Percentiles rank a stretch among this genome's conserved stretches.
These are phyloP conservation scores for Boletus sp. DNA, from an alignment of 1,284 basidiomycete species.

Conservation along the genomic window DNA sequence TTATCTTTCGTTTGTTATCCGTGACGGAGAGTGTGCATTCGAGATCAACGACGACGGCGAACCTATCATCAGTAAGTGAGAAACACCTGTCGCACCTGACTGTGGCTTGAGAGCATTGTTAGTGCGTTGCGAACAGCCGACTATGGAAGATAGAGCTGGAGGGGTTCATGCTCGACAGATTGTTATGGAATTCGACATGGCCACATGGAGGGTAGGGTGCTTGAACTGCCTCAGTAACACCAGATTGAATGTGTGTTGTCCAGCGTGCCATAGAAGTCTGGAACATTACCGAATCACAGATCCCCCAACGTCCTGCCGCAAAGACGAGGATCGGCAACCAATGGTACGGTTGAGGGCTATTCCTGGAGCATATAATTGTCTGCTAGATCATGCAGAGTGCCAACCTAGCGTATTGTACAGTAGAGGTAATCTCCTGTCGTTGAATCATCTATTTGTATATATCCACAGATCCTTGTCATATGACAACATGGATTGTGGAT, in stretches of 20 bases:
- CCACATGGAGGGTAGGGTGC: conserved; percentile 68
- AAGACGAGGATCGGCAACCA: conserved; percentile 54
- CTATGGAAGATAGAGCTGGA: conserved; percentile 55
- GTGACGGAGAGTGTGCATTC: conserved; percentile 76
- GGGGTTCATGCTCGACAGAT: conserved; percentile 75
- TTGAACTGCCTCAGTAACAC: background rate
- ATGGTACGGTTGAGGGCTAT: conserved; percentile 58
- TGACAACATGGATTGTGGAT: no score
- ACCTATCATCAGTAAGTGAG: conserved; percentile 62
- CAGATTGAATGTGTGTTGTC: background rate
- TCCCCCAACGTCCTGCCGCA: conserved; percentile 61
- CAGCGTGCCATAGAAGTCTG: conserved; percentile 81
- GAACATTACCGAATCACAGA: conserved; percentile 62
- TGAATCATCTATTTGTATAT: background rate
- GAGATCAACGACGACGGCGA: conserved; percentile 63
- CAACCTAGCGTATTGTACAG: conserved; percentile 18
- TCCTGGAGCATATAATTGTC: conserved; percentile 1
- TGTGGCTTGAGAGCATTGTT: conserved; percentile 3
- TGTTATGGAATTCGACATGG: conserved; percentile 83
- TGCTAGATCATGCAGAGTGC: conserved; percentile 2
- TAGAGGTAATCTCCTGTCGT: conserved; percentile 26
- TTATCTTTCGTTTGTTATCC: conserved; percentile 86
- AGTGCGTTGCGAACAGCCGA: conserved; percentile 65
- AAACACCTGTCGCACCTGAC: conserved; percentile 24
- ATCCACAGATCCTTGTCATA: background rate